These are phyloP conservation scores for Tagetes erecta DNA, from an alignment of 129 eudicot genomes.

Conservation along the genomic window DNA sequence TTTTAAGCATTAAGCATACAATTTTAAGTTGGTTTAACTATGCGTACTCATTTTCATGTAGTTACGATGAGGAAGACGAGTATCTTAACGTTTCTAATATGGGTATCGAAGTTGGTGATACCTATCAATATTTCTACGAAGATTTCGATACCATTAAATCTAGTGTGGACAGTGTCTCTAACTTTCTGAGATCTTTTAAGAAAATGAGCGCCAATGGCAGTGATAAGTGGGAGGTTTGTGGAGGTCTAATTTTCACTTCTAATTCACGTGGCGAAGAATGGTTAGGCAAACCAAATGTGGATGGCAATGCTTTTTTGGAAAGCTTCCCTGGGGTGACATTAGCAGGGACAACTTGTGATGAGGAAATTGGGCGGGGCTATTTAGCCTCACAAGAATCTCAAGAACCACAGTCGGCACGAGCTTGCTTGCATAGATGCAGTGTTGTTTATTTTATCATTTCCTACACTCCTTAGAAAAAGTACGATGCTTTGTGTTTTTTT, in stretches of 20 bases:
- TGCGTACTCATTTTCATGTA: constrained; percentile 18
- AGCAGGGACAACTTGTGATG: too few relatives aligned
- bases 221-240: background rate
- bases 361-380: too few relatives aligned
- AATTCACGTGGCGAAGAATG: background rate
- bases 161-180: background rate
- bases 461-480: constrained; percentile 26
- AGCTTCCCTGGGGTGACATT: too few relatives aligned
- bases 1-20: background rate
- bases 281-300: background rate
- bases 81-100: constrained; percentile 49
- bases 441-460: constrained; percentile 71
- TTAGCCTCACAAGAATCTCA: constrained; percentile 2
- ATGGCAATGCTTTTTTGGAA: background rate
- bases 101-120: constrained; percentile 77
- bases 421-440: constrained; percentile 56
- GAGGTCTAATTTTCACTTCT: background rate
- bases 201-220: background rate
- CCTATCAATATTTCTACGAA: constrained; percentile 52
- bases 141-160: constrained; percentile 44
- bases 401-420: constrained; percentile 28
- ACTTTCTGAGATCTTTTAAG: background rate
- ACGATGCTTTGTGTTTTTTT: background rate
- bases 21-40: background rate
- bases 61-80: constrained; percentile 43